Conservation (phyloP, 768 basidiomycete species). For the Gelatoporia subvermispora region DNA sequence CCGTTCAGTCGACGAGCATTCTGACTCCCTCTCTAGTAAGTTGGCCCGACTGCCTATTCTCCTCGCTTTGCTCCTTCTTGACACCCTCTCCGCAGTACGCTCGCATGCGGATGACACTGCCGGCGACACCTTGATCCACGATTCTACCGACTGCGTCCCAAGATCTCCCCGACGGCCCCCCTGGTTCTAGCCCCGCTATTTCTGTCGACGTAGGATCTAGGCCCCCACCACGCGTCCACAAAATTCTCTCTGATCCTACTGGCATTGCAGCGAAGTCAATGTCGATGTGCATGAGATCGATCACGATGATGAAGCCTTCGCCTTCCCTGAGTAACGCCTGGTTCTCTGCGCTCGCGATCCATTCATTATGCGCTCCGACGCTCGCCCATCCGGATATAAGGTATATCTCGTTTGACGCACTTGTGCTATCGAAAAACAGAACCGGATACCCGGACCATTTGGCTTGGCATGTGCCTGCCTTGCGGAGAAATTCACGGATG, state of each 20-base stretch:
- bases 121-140: too few relatives aligned
- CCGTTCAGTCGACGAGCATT: too few relatives aligned
- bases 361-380: conserved; percentile 35
- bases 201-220: neutral
- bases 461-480: conserved; percentile 31
- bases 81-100: too few relatives aligned
- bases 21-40: too few relatives aligned
- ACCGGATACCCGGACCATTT: conserved; percentile 38
- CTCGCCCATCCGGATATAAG: conserved; percentile 43
- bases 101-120: too few relatives aligned
- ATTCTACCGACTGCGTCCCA: too few relatives aligned
- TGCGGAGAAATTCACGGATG: conserved; percentile 27
- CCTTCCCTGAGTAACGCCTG: conserved; percentile 31
- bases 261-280: conserved; percentile 34
- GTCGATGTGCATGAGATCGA: conserved; percentile 34
- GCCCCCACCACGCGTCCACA: neutral
- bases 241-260: conserved; percentile 10
- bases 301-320: conserved; percentile 26
- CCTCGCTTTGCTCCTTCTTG: too few relatives aligned
- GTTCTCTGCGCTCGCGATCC: conserved; percentile 37
- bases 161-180: neutral
- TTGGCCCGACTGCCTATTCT: too few relatives aligned
- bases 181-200: neutral
- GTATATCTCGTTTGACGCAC: conserved; percentile 24
- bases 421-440: conserved; percentile 31